Evolutionary conservation across 2,329 filamentous ascomycete genomes (phyloP).

Genomic region (Penicillium sp.): DNA sequence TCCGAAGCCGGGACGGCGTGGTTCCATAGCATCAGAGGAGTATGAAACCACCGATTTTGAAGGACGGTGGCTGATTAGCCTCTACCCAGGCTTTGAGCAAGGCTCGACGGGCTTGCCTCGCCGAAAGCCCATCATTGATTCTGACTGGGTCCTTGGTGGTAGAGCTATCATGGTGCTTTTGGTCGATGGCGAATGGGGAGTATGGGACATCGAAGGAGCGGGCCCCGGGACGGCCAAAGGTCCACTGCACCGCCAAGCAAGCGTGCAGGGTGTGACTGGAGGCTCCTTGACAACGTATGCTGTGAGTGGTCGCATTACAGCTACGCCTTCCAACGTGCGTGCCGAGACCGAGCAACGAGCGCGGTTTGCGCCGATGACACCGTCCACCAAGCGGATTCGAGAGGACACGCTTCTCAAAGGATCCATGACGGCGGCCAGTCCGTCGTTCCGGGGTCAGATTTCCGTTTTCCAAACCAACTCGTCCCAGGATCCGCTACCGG

Average conservation of each 20-base stretch:
- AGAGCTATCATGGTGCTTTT: conserved; percentile 43
- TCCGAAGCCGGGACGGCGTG: conserved; percentile 24
- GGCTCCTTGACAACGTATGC: conserved; percentile 41
- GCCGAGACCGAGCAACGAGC: conserved; percentile 29
- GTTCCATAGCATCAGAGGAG: conserved; percentile 29
- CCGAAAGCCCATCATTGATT: conserved; percentile 43
- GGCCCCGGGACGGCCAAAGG: conserved; percentile 39
- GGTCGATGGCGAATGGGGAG: conserved; percentile 45
- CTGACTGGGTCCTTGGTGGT: conserved; percentile 43
- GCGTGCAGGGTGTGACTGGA: conserved; percentile 36
- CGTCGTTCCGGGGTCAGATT: conserved; percentile 38
- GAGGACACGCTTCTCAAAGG: conserved; percentile 44
- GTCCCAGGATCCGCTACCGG: conserved; percentile 32
- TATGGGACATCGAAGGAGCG: conserved; percentile 46
- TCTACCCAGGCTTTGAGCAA: conserved; percentile 40
- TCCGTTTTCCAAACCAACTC: conserved; percentile 37
- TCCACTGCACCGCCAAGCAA: conserved; percentile 36
- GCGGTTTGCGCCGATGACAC: conserved; percentile 44
- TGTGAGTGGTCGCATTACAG: conserved; percentile 38
- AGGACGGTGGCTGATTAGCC: conserved; percentile 42
- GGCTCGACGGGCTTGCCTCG: conserved; percentile 25
- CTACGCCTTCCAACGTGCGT: conserved; percentile 23
- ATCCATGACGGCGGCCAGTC: conserved; percentile 22
- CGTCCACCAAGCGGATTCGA: conserved; percentile 43
- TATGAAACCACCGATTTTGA: conserved; percentile 30